Percentiles rank a stretch among this genome's conserved stretches.
Conservation (phyloP, 495 filamentous ascomycete genomes). For the Aspergillus sclerotiicarbonarius region DNA sequence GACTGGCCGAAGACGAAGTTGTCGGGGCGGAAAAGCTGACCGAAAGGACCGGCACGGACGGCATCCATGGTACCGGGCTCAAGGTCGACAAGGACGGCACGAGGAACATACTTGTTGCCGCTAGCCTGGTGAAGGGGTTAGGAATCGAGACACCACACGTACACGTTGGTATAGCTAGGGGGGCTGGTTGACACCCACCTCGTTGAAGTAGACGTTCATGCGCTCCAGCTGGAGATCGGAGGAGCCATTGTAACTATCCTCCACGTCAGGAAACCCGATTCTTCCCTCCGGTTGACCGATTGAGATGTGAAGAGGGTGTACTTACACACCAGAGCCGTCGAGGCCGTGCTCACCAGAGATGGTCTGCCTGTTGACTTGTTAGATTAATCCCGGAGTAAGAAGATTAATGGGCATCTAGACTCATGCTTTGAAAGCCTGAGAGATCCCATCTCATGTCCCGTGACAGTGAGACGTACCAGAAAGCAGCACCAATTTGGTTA, state of each 20-base stretch:
- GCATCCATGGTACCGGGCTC: slow-evolving; percentile 99
- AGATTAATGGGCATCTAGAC: slow-evolving; percentile 10
- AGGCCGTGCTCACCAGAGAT: slow-evolving; percentile 99
- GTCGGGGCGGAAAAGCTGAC: slow-evolving; percentile 99
- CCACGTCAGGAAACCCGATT: slow-evolving; percentile 28
- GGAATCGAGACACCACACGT: slow-evolving; percentile 3
- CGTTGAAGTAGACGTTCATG: slow-evolving; percentile 99
- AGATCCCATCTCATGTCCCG: not conserved
- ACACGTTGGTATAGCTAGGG: not conserved
- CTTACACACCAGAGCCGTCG: slow-evolving; percentile 89
- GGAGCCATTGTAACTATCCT: slow-evolving; percentile 84
- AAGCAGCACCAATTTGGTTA: slow-evolving; percentile 99
- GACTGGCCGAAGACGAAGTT: slow-evolving; percentile 99
- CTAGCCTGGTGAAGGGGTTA: slow-evolving; percentile 61
- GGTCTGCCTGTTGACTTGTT: slow-evolving; percentile 66
- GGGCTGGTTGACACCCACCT: slow-evolving; percentile 56
- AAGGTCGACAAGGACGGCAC: slow-evolving; percentile 98
- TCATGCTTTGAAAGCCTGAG: slow-evolving; percentile 7
- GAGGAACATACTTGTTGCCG: slow-evolving; percentile 98
- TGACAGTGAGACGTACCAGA: slow-evolving; percentile 66
- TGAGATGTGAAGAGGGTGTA: slow-evolving; percentile 21
- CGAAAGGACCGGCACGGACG: slow-evolving; percentile 97
- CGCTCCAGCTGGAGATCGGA: slow-evolving; percentile 99
- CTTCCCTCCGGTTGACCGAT: slow-evolving; percentile 14
- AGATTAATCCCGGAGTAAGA: slow-evolving; percentile 14